Conservation (phyloP, 164 flowering plant species). For the Warburgia ugandensis region DNA sequence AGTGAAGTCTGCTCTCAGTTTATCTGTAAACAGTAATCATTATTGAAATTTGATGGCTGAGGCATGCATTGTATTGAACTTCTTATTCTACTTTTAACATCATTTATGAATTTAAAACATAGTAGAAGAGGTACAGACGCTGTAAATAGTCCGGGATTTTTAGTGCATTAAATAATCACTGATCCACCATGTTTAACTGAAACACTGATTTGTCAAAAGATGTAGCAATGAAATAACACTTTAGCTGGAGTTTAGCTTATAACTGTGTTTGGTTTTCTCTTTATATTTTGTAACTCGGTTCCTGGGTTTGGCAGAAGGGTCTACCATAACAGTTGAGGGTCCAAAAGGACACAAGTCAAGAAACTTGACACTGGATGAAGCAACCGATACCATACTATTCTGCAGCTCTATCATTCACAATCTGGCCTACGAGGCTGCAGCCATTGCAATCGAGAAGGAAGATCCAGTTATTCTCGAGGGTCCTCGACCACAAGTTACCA, state of each 20-base stretch:
- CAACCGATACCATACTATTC: slow-evolving; percentile 84
- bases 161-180: no score
- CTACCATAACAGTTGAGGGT: slow-evolving; percentile 43
- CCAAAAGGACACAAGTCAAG: slow-evolving; percentile 34
- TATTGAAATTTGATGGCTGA: no score
- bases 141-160: no score
- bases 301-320: slow-evolving; percentile 46
- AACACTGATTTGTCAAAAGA: neutral
- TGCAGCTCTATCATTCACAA: slow-evolving; percentile 84
- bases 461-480: slow-evolving; percentile 32
- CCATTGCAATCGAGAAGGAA: slow-evolving; percentile 71
- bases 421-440: slow-evolving; percentile 76
- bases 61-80: no score
- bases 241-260: neutral
- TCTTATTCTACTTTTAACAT: no score
- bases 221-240: no score
- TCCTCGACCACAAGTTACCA: slow-evolving; percentile 47
- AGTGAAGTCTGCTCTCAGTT: no score
- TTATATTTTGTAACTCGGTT: neutral
- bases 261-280: neutral
- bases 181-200: no score
- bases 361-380: slow-evolving; percentile 89
- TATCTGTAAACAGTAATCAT: no score
- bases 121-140: no score
- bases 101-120: no score